These are phyloP conservation scores for Cystoderma amianthinum DNA, from an alignment of 768 basidiomycete genomes.

Conservation along the genomic window DNA sequence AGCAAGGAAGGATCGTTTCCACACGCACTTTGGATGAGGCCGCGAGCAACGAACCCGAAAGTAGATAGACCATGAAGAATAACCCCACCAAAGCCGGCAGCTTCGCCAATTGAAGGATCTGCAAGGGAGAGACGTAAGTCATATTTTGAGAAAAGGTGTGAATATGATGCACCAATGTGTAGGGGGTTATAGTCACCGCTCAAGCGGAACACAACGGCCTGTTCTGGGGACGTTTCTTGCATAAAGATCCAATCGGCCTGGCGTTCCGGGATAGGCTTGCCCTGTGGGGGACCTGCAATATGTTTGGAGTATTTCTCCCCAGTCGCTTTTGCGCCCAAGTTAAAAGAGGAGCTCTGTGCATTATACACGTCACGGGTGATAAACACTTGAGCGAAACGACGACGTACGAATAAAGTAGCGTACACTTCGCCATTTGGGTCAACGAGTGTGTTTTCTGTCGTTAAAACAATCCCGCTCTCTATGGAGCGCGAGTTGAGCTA, in stretches of 20 bases:
- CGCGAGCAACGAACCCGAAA: conserved; percentile 79
- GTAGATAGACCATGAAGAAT: conserved; percentile 82
- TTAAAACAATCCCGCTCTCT: conserved; percentile 76
- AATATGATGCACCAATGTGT: too few relatives aligned
- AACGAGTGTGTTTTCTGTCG: conserved; percentile 54
- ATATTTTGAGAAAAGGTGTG: conserved; percentile 13
- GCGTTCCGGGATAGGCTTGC: conserved; percentile 54
- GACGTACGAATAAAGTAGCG: conserved; percentile 53
- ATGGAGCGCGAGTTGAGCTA: background rate
- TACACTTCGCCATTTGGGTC: conserved; percentile 54
- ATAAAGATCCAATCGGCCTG: conserved; percentile 53
- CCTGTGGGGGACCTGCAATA: conserved; percentile 53
- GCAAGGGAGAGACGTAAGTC: too few relatives aligned
- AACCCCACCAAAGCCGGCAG: conserved; percentile 63
- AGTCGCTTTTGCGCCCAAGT: conserved; percentile 60
- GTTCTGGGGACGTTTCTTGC: conserved; percentile 58
- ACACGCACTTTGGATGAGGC: conserved; percentile 57
- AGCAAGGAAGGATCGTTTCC: conserved; percentile 55
- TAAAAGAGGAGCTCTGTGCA: conserved; percentile 59
- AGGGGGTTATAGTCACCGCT: conserved; percentile 78
- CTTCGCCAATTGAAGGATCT: conserved; percentile 73
- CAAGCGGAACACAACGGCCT: conserved; percentile 66
- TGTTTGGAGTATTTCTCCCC: conserved; percentile 58
- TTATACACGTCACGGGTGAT: background rate
- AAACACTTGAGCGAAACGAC: background rate